Conservation (phyloP, 2,329 filamentous ascomycete species). For the Dryadomyces quercivorus region DNA sequence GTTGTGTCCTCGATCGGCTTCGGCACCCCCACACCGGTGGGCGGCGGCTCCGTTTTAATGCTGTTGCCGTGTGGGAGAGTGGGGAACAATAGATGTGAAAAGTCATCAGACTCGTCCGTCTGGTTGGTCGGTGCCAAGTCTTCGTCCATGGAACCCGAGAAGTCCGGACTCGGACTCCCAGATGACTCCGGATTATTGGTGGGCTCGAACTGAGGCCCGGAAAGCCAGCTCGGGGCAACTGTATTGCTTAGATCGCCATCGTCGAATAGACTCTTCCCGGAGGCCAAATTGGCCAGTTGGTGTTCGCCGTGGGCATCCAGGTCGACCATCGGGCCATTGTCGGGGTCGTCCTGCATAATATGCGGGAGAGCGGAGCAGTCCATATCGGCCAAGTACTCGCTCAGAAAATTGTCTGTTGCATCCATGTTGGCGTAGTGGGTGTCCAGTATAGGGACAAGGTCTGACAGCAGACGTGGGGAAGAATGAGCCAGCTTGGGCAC, state of each 20-base stretch:
- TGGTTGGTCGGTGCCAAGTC: neutral
- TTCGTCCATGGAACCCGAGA: neutral
- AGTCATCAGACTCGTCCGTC: neutral
- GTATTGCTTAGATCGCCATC: neutral
- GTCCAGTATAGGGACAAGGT: neutral
- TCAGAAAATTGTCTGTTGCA: neutral
- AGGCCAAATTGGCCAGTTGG: neutral
- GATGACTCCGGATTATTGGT: conserved; percentile 1
- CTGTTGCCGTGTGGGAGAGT: neutral
- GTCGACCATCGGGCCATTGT: neutral
- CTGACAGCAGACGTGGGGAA: neutral
- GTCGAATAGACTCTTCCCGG: neutral
- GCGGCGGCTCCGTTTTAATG: neutral
- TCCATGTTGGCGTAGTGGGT: neutral
- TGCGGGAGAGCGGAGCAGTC: neutral
- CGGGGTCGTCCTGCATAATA: neutral
- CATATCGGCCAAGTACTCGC: neutral
- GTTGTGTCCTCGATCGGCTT: neutral
- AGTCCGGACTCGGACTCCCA: neutral
- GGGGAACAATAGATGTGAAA: neutral
- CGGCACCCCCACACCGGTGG: neutral
- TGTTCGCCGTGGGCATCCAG: neutral
- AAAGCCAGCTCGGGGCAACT: neutral
- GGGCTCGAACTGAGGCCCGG: neutral
- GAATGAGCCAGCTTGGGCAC: no score